Evolutionary conservation across 2,329 filamentous ascomycete species (phyloP), one percentile per base, ranked within the genome.

Genomic region (Diplodia sapinea): DNA sequence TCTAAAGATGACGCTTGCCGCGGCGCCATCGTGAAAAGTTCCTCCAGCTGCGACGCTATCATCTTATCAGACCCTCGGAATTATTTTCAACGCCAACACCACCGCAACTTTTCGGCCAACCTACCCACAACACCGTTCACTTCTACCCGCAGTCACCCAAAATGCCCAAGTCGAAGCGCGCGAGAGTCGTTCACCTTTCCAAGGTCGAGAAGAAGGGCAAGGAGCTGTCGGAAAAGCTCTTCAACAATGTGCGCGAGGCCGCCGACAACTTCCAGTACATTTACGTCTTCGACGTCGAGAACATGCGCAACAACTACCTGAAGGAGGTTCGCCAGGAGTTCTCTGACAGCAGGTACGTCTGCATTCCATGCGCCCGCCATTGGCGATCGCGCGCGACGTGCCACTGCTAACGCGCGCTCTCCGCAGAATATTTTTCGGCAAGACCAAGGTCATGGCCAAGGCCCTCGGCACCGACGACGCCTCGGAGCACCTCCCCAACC

Each of bases 371-470:
- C 51, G 38, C 61, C 9, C 23, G 29, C n/a, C 62, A 51, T 43
- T 57, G 56, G 26, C 17, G 15, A 54, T n/a, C 9, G 26, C 49
- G 13, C 33, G 40, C 57, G 26, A 50, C 59, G 36, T 26, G 23
- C 15, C 54, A 62, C 38, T n/a, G n/a, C 59, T 64, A n/a, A 68
- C 50, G 50, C 66, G 29, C 36, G n/a, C 20, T 29, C 20, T 55
- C n/a, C 31, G 26, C 47, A 68, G 59, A 68, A 26, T 99, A 79
- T 98, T 98, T 88, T 98, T 97, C 82, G 95, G 94, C 82, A 99
- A 98, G 85, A 98, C 94, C 69, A 98, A 98, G 83, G 94, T 99
- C 80, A 98, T 98, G 93, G 89, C 92, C 74, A 94, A 95, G 82
- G 94, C 95, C 68, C 90, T 99, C 31, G 95, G 95, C 77, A 87